Evolutionary conservation across 139 green algal species (phyloP), one percentile per base, ranked within the genome.

Genomic region (Marvania coccoides): DNA sequence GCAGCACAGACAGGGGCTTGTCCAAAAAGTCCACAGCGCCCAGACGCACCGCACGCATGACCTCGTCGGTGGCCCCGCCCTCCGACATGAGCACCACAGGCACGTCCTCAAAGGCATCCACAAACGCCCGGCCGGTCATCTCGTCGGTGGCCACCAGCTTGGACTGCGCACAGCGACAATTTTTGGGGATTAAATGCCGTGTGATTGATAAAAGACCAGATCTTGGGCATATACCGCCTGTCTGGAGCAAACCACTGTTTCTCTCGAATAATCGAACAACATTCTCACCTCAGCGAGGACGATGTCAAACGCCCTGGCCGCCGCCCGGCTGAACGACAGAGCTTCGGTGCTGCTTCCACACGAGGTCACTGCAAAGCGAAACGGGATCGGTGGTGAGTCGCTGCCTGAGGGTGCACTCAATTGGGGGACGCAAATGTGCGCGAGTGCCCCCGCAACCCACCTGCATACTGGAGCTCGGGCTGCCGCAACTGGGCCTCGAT

Each of bases 1-100:
- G 93, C 4, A 87, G 70, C 19, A 74, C 61, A 5, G 70, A 79
- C 5, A 93, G 58, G 7, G 88, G 88, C 57, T 87, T 86, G 51
- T 90, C 83, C 55, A 95, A 58, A 54, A 88, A 88, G 60, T 95
- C 87, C 29, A 85, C 85, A 3, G 87, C 87, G 5, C 87, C 87
- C 10, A 89, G 73, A 63, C 85, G 70, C 19, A 95, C 84, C 15
- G 83, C 83, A n/a, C 70, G 58, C 71, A 89, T 74, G 3, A 92
- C 75, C 29, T 88, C 78, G 1, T 58, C 55, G 0, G 79, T 67
- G 37, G 38, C 61, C 28, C 64, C 60, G 7, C 62, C 23, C 28
- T 77, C 69, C 7, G 61, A 64, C 77, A 86, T 88, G 2, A 88
- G 63, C 13, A 90, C 72, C 19, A 83, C 61, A 19, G 83, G 83